Conservation (phyloP, 2,329 filamentous ascomycete species). For the Zymoseptoria passerinii region DNA sequence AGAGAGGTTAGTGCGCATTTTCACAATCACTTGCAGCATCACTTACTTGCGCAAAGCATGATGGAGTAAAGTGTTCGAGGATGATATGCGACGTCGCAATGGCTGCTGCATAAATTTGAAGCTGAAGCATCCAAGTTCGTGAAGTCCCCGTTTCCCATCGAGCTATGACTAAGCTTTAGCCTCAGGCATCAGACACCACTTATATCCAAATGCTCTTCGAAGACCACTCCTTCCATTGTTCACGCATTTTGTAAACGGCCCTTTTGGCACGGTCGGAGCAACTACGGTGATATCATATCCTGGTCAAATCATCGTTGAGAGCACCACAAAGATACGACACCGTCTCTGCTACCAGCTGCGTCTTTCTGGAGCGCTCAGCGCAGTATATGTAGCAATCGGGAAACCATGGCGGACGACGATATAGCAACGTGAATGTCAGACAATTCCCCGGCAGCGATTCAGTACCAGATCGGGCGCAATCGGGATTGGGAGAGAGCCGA, state of each 20-base stretch:
- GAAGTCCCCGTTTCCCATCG: neutral
- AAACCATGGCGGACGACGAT: neutral
- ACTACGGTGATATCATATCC: neutral
- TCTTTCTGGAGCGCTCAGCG: neutral
- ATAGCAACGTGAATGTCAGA: neutral
- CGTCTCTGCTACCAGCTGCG: neutral
- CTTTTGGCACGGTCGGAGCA: neutral
- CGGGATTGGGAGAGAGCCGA: neutral
- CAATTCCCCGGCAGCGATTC: neutral
- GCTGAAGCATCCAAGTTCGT: neutral
- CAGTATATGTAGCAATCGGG: neutral
- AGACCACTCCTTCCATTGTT: too few species aligned
- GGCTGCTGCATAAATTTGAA: neutral
- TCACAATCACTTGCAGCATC: neutral
- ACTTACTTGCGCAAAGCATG: constrained; percentile 36
- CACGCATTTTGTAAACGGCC: neutral
- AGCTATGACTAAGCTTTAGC: neutral
- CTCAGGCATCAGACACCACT: neutral
- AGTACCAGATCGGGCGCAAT: neutral
- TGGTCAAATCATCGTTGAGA: neutral
- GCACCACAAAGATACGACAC: neutral
- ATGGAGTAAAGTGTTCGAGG: neutral
- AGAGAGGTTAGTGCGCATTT: constrained; percentile 12
- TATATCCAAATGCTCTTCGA: neutral
- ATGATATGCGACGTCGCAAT: neutral